These are phyloP conservation scores for Ceratocystiopsis brevicomis DNA, from an alignment of 2,329 filamentous ascomycete species.

Conservation along the genomic window DNA sequence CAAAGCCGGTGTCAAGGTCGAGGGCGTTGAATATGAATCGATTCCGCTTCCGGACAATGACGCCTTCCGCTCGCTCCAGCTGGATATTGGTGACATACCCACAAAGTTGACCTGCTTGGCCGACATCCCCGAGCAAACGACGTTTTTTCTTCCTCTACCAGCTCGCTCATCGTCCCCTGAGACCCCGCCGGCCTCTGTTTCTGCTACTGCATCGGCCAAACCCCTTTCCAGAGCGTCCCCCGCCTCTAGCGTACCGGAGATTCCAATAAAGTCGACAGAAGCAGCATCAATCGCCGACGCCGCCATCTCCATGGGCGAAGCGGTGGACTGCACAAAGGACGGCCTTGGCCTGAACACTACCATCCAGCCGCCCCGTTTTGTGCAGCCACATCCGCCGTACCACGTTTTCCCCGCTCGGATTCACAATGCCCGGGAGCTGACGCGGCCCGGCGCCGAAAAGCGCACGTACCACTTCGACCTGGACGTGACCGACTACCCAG, in stretches of 20 bases:
- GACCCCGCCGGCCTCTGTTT: too few relatives aligned
- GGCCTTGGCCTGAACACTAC: conserved; percentile 29
- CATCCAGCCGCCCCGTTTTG: conserved; percentile 66
- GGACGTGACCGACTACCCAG: conserved; percentile 81
- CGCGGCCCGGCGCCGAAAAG: conserved; percentile 78
- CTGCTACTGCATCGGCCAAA: too few relatives aligned
- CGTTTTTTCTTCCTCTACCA: conserved; percentile 46
- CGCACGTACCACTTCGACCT: conserved; percentile 94
- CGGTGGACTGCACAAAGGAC: conserved; percentile 5
- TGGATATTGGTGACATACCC: conserved; percentile 59
- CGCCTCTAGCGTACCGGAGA: too few relatives aligned
- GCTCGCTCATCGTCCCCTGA: conserved; percentile 13
- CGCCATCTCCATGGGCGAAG: conserved; percentile 23
- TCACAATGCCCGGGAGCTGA: conserved; percentile 69
- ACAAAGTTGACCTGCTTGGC: conserved; percentile 52
- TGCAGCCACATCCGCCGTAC: conserved; percentile 88
- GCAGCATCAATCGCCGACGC: conserved; percentile 23
- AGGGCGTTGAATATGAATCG: conserved; percentile 31
- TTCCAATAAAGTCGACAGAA: too few relatives aligned
- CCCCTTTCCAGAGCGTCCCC: too few relatives aligned
- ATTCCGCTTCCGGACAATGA: conserved; percentile 55
- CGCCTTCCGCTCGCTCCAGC: conserved; percentile 60
- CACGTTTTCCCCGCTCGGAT: conserved; percentile 81
- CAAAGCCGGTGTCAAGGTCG: conserved; percentile 24
- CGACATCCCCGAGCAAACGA: conserved; percentile 55